These are phyloP conservation scores for Lepidium aucheri DNA, from an alignment of 345 rosid genomes.

Conservation along the genomic window DNA sequence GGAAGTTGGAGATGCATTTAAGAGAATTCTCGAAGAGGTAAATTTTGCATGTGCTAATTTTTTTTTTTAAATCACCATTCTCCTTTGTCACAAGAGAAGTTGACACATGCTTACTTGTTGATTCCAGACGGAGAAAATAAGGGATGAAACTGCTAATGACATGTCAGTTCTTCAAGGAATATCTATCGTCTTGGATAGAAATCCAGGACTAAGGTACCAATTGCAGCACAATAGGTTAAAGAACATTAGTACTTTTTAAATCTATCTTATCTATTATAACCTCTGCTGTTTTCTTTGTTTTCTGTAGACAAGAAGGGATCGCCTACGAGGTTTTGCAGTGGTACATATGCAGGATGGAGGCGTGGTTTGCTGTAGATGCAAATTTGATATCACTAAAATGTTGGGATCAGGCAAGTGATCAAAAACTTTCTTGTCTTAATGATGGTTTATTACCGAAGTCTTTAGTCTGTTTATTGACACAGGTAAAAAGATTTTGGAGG, in stretches of 20 bases:
- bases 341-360: constrained; percentile 93
- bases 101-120: constrained; percentile 13
- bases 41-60: not conserved
- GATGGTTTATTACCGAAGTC: not conserved
- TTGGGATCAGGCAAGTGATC: constrained; percentile 76
- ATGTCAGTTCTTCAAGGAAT: constrained; percentile 88
- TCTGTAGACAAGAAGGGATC: constrained; percentile 59
- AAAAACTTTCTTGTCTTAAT: not conserved
- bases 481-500: not conserved
- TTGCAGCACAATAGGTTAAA: not conserved
- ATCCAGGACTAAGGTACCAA: constrained; percentile 68
- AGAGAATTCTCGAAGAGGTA: constrained; percentile 80
- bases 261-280: not conserved
- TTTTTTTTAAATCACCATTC: not conserved
- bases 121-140: constrained; percentile 65
- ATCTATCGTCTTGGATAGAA: constrained; percentile 54
- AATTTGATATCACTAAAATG: constrained; percentile 74
- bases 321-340: constrained; percentile 82
- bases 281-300: not conserved
- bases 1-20: constrained; percentile 67
- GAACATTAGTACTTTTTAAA: not conserved
- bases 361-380: constrained; percentile 93
- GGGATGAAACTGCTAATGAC: constrained; percentile 59
- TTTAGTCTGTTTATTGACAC: not conserved
- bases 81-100: not conserved